Evolutionary conservation across 768 basidiomycete genomes (phyloP), one percentile per base, ranked within the genome.

Genomic region (Boletus eberwhitei): DNA sequence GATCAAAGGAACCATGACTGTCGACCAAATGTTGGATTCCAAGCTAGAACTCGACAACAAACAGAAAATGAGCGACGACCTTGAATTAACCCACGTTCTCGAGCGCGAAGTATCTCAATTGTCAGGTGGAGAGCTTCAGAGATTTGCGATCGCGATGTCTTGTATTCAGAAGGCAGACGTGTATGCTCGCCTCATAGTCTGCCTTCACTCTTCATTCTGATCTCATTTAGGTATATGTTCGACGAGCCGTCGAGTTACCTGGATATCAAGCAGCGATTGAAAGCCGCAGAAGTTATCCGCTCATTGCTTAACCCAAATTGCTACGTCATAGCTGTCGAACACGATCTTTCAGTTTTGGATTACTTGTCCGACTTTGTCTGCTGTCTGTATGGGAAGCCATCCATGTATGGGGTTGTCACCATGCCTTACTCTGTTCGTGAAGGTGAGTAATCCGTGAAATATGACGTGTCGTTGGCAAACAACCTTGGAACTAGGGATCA

Each of bases 291-390:
- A 64, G 93, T 95, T 55, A 98, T 99, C 59, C 93, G 97, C 43
- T 82, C 84, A 29, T 76, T 99, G 53, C 82, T 98, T 46, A 79
- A 74, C 8, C 85, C 93, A 0, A 84, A 83, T 61, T 87, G 90
- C 74, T 99, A 98, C 67, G 90, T 99, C 58, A 88, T 99, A 56
- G 93, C 93, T 35, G 97, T 99, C 53, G 97, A 99, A 79, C 97
- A 99, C 80, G 97, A 99, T 79, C 75, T 99, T 66, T 95, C 97
- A 4, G 95, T 98, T 36, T 82, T 98, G 45, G 97, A 99, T 72
- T 99, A 98, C 74, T 83, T 98, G 11, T 98, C 96, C 54, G 97
- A 99, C 74, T 99, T 93, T 69, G 87, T 99, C 70, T 99, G 97
- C 74, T 93, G 91, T 74, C 73, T 99, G 35, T 99, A 99, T 74